Percentiles rank a stretch among this genome's conserved stretches.
Evolutionary conservation across 495 filamentous ascomycete species (phyloP).

Genomic region (Hypoxylon subgilvum): DNA sequence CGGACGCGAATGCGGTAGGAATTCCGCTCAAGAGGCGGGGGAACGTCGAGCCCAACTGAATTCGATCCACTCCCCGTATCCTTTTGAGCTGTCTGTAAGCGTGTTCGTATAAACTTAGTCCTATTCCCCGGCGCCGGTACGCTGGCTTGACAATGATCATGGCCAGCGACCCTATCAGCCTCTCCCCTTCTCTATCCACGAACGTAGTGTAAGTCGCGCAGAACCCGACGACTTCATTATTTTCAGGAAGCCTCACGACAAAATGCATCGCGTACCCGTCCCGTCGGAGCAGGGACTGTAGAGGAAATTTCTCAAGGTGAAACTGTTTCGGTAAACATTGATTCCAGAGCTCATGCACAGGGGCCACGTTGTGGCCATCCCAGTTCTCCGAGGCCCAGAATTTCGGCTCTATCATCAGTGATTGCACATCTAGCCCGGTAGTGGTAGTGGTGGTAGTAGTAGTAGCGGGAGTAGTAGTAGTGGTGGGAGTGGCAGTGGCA

Average conservation of each 20-base stretch:
- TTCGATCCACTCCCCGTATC: conserved; percentile 58
- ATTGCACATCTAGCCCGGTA: conserved; percentile 42
- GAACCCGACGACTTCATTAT: conserved; percentile 60
- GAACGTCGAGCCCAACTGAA: conserved; percentile 67
- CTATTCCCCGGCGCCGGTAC: conserved; percentile 61
- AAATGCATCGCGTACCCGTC: conserved; percentile 69
- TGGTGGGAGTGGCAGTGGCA: too few relatives aligned
- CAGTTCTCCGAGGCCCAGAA: conserved; percentile 57
- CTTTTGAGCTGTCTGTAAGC: conserved; percentile 59
- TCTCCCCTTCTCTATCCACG: conserved; percentile 56
- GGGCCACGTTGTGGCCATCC: conserved; percentile 50
- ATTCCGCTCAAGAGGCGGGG: conserved; percentile 65
- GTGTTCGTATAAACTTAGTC: conserved; percentile 62
- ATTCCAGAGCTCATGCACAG: conserved; percentile 58
- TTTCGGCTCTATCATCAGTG: conserved; percentile 47
- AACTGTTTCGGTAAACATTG: conserved; percentile 55
- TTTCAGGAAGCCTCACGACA: conserved; percentile 61
- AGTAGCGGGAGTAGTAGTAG: too few relatives aligned
- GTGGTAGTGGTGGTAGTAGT: conserved; percentile 12
- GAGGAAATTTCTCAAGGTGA: conserved; percentile 48
- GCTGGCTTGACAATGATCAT: conserved; percentile 62
- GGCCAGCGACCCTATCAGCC: conserved; percentile 64
- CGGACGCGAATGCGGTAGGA: conserved; percentile 51
- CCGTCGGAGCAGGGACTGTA: conserved; percentile 61
- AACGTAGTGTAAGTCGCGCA: conserved; percentile 66